phyloP scores from a whole-genome alignment of 2,329 filamentous ascomycete species.

The Aspergillus unguis region DNA sequence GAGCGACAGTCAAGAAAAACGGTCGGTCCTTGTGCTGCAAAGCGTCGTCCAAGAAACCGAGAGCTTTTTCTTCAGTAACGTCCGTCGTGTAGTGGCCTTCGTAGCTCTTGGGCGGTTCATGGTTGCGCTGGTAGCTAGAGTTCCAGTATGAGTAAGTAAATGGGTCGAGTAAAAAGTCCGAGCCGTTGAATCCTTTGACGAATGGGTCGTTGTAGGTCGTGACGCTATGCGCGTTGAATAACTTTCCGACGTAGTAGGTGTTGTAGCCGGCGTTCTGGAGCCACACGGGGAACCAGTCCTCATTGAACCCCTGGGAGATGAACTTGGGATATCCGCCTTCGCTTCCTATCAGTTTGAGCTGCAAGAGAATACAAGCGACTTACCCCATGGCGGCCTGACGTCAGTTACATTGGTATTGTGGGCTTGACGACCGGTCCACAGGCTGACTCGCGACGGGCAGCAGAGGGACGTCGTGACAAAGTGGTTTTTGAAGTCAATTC shows the following conservation, averaged over 20 bases:
- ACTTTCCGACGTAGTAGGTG: slow-evolving; percentile 67
- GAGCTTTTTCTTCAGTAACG: slow-evolving; percentile 55
- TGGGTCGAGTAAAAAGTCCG: slow-evolving; percentile 61
- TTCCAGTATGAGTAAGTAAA: slow-evolving; percentile 66
- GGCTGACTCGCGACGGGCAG: slow-evolving; percentile 61
- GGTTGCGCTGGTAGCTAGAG: slow-evolving; percentile 58
- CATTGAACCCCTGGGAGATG: slow-evolving; percentile 60
- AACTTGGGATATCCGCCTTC: slow-evolving; percentile 60
- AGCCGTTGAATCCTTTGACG: slow-evolving; percentile 58
- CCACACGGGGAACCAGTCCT: slow-evolving; percentile 68
- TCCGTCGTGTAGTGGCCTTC: slow-evolving; percentile 56
- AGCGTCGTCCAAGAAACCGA: slow-evolving; percentile 61
- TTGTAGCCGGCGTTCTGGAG: slow-evolving; percentile 66
- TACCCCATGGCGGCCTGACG: slow-evolving; percentile 29
- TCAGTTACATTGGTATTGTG: slow-evolving; percentile 68
- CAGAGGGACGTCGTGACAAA: slow-evolving; percentile 61
- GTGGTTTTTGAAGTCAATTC: slow-evolving; percentile 58
- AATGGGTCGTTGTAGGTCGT: slow-evolving; percentile 60
- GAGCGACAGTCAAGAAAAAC: slow-evolving; percentile 66
- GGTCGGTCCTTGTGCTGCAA: slow-evolving; percentile 50
- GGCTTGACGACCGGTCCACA: slow-evolving; percentile 62
- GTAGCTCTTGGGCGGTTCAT: slow-evolving; percentile 51
- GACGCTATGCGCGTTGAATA: slow-evolving; percentile 63
- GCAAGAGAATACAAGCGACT: not conserved
- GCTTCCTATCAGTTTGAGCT: slow-evolving; percentile 28